Base-by-base conservation (phyloP, 208 protist genomes). In the Crithidia thermophila region DNA sequence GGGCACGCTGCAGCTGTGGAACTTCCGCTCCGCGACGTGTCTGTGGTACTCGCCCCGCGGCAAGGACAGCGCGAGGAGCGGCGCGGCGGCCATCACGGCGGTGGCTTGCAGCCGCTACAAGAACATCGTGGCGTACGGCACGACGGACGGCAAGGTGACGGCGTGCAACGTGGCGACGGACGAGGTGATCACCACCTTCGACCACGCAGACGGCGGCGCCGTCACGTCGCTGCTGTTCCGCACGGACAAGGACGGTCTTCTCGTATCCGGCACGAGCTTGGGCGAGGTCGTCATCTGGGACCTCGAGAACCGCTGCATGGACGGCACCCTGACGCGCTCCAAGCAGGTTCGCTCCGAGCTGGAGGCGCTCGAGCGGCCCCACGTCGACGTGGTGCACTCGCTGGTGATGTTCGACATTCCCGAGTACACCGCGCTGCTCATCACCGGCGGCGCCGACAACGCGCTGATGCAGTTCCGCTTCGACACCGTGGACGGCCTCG, bases 391-490 rank as follows among this genome's bases (percentile, higher is more conserved):
- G 2, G 88, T 96, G 50, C 90, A 91, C 67, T 88, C 78, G 9
- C 80, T 94, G 52, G 46, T 94, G 45, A 85, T 88, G 36, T 84
- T 94, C 55, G 71, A 76, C 34, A 43, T 65, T 16, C 72, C 62
- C 6, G 46, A 66, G 47, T 64, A 74, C 21, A 63, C 67, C 25
- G 40, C 84, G 27, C 60, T 92, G 43, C 77, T 97, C 37, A 72
- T 94, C 28, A 93, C 85, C n/a, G 88, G 78, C n/a, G 84, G 89
- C 34, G 86, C 79, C 14, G 93, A 97, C 73, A 97, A 97, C 79
- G 77, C 87, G 18, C 60, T 97, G 13, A 70, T 89, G 74, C 87
- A 95, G 61, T 97, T 95, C 77, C 85, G 88, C 67, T 95, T 97
- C 75, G 90, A 96, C 78, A 96, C 89, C 0, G 85, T 96, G 13